phyloP scores from a whole-genome alignment of 768 basidiomycete genomes.

The Hydnomerulius pinastri region DNA sequence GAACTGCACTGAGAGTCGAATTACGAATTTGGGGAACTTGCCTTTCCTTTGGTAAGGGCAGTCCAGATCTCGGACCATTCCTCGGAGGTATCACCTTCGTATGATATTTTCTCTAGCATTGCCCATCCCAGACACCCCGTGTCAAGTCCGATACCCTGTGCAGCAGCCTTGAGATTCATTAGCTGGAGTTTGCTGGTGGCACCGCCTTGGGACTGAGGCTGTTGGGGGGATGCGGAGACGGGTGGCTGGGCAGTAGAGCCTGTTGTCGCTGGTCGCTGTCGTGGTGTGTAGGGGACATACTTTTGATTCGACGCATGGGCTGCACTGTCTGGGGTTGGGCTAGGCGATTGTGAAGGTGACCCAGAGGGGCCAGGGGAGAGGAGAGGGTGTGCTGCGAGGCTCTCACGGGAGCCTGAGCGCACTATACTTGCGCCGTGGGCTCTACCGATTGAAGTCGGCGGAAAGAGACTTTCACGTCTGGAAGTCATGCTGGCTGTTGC shows the following conservation, averaged over 20 bases:
- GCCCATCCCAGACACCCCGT: constrained; percentile 69
- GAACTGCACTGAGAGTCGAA: neutral
- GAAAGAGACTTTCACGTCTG: constrained; percentile 42
- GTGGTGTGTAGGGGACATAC: constrained; percentile 79
- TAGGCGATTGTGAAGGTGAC: constrained; percentile 27
- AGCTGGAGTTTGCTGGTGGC: constrained; percentile 70
- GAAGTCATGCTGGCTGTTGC: constrained; percentile 31
- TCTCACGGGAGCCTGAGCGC: constrained; percentile 51
- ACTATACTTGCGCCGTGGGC: constrained; percentile 44
- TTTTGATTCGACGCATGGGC: constrained; percentile 35
- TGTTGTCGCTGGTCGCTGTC: constrained; percentile 60
- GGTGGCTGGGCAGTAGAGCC: constrained; percentile 43
- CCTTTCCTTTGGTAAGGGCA: constrained; percentile 66
- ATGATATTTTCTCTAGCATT: constrained; percentile 70
- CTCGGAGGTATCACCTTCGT: constrained; percentile 46
- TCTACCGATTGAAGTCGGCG: constrained; percentile 57
- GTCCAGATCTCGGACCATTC: constrained; percentile 77
- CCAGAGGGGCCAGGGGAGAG: constrained; percentile 46
- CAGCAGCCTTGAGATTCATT: constrained; percentile 72
- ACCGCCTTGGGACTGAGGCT: constrained; percentile 52
- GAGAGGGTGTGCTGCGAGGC: constrained; percentile 64
- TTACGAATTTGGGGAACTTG: constrained; percentile 39
- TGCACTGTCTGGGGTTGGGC: constrained; percentile 24
- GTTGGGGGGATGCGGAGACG: constrained; percentile 38
- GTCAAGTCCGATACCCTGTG: constrained; percentile 68